Evolutionary conservation across 441 rosid species (phyloP), one percentile per base, ranked within the genome.

Genomic region (Isatis lusitanica): DNA sequence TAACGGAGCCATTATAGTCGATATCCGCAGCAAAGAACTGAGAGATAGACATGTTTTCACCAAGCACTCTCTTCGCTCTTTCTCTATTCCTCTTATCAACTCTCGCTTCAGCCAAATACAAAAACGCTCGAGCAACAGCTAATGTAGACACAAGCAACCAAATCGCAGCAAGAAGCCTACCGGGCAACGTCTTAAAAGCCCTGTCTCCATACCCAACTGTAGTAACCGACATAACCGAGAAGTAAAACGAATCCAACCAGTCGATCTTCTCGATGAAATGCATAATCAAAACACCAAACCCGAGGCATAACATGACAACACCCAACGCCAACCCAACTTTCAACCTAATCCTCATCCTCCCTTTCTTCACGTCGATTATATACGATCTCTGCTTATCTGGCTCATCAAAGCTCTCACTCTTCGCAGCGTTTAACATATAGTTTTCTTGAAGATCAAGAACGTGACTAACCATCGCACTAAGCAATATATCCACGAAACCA

Each of bases 201-300:
- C 80, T 75, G 57, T 95, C 96, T 1, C 97, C 98, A 31, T 89
- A 95, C 3, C 98, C 98, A 66, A 92, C 96, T 0, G 97, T 95
- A 6, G 99, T 91, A 35, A 95, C 98, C 0, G 98, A 95, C 99
- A 95, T 95, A 73, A 94, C 96, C 6, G 97, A 94, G 6, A 92
- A 86, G 74, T 92, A 94, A 71, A 89, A 77, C 0, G 97, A 84
- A 81, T 94, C 97, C 75, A 94, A 70, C 98, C 97, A 94, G 28
- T 81, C 91, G 12, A 94, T 86, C 9, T 65, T 39, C 88, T 94
- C 97, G 30, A 89, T 78, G 65, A 83, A 90, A 82, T 90, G 98
- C 95, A 89, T 88, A 55, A 89, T 87, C 50, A 73, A 83, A 68
- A 76, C 90, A 18, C 98, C 97, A 70, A 89, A 42, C 44, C 97